Percentiles rank a stretch among this genome's conserved stretches.
phyloP scores from a whole-genome alignment of 2,329 filamentous ascomycete species.

The Aspergillus hortae region DNA sequence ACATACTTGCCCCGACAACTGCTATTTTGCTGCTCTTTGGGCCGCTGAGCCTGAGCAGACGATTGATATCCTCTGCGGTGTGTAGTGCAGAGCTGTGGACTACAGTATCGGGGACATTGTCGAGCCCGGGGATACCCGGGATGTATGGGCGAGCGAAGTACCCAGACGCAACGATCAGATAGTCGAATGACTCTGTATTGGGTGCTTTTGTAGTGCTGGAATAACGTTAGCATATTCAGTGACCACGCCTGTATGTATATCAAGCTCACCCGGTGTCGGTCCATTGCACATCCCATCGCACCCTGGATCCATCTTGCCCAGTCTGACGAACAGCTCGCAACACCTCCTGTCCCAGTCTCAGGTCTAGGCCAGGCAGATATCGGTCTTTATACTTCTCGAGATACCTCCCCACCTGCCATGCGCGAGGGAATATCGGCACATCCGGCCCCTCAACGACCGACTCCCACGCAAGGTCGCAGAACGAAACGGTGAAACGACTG shows the following conservation, averaged over 20 bases:
- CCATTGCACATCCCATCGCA: constrained; percentile 40
- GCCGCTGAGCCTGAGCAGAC: constrained; percentile 6
- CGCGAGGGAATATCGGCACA: constrained; percentile 66
- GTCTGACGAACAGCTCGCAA: constrained; percentile 25
- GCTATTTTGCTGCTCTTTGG: constrained; percentile 58
- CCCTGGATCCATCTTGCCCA: constrained; percentile 14
- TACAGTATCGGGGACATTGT: constrained; percentile 44
- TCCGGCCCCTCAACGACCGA: constrained; percentile 37
- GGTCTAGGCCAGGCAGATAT: constrained; percentile 50
- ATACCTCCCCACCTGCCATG: constrained; percentile 74
- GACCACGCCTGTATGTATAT: background rate
- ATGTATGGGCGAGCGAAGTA: constrained; percentile 66
- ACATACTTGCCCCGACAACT: constrained; percentile 78
- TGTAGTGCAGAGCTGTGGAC: constrained; percentile 69
- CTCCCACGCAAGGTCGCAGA: constrained; percentile 66
- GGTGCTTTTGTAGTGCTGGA: background rate
- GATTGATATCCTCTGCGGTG: constrained; percentile 39
- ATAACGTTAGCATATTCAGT: background rate
- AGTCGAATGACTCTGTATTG: constrained; percentile 55
- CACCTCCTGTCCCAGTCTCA: constrained; percentile 50
- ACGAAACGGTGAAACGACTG: constrained; percentile 66
- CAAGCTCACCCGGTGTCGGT: constrained; percentile 11
- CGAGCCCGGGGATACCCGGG: constrained; percentile 42
- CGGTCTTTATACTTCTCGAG: constrained; percentile 60
- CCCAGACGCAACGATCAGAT: constrained; percentile 68